Evolutionary conservation across 73 alveolate species (phyloP), one percentile per base, ranked within the genome.

Genomic region (Paramecium tetraurelia): DNA sequence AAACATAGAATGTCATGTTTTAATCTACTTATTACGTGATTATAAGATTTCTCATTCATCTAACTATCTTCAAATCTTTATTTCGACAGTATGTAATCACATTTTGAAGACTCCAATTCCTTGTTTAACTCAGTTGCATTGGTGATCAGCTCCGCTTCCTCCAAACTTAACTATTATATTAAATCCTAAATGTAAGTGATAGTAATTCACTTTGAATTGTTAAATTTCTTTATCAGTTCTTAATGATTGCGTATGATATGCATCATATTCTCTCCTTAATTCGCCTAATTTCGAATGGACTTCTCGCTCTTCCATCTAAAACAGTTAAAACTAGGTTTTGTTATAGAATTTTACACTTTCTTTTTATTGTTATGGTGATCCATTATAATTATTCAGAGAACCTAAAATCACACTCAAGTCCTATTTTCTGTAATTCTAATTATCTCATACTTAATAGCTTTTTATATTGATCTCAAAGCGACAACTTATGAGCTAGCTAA

Each of bases 1-100:
- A 93, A 84, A 40, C 98, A 95, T 43, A 96, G 89, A 16, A 94
- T 70, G 92, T 96, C 99, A 85, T 96, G 95, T 92, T 95, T 96
- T 88, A 96, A 68, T 71, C 99, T 92, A 59, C 92, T 96, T 38
- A 96, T 70, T 94, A 96, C 93, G 70, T 95, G 96, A 57, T 43
- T 33, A 83, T 96, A 96, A 44, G 96, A 85, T 59, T 93, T 85
- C 44, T 89, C 93, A 41, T 76, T 71, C 92, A 94, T 92, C 38
- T 35, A 36, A 72, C 92, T 96, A 40, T 94, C 98, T 83, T 96
- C 97, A 38, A 85, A 92, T 71, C 95, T 92, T 44, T 57, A 41
- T 41, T 92, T 92, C 10, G 98, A 70, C 3, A 84, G 86, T 35
- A 95, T 95, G 18, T 48, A 71, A 70, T 71, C 94, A 38, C 27